Percentiles rank a stretch among this genome's conserved stretches.
phyloP scores from a whole-genome alignment of 2,329 filamentous ascomycete species.

The Alternaria gaisen region DNA sequence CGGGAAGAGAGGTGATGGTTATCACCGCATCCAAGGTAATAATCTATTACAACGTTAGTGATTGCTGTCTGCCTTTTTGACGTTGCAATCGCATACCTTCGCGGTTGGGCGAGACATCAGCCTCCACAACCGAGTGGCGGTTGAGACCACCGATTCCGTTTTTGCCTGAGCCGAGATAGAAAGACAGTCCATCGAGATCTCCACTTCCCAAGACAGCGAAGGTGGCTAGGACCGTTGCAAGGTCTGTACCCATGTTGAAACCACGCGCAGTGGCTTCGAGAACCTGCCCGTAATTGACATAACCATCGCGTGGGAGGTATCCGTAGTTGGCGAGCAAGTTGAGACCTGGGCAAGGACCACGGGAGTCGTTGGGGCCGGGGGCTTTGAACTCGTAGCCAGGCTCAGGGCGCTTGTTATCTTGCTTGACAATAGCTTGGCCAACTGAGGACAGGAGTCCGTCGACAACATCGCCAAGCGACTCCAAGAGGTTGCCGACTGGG shows the following conservation, averaged over 20 bases:
- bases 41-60: no score
- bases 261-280: conserved; percentile 28
- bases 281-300: conserved; percentile 26
- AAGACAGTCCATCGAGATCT: conserved; percentile 31
- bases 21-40: conserved; percentile 44
- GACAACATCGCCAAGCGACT: conserved; percentile 7
- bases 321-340: conserved; percentile 64
- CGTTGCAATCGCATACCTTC: no score
- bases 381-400: no score
- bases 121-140: no score
- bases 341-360: conserved; percentile 60
- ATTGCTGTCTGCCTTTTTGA: no score
- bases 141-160: no score
- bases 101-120: no score
- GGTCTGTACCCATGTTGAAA: conserved; percentile 36
- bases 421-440: no score
- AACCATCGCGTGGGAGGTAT: conserved; percentile 58
- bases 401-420: no score
- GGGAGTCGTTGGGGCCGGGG: conserved; percentile 22
- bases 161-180: conserved; percentile 28
- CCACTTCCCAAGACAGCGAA: conserved; percentile 31
- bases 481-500: conserved; percentile 17
- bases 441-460: no score
- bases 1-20: conserved; percentile 53
- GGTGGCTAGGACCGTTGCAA: conserved; percentile 45